Conservation (phyloP, 169 alveolate species). For the Toxoplasma gondii region DNA sequence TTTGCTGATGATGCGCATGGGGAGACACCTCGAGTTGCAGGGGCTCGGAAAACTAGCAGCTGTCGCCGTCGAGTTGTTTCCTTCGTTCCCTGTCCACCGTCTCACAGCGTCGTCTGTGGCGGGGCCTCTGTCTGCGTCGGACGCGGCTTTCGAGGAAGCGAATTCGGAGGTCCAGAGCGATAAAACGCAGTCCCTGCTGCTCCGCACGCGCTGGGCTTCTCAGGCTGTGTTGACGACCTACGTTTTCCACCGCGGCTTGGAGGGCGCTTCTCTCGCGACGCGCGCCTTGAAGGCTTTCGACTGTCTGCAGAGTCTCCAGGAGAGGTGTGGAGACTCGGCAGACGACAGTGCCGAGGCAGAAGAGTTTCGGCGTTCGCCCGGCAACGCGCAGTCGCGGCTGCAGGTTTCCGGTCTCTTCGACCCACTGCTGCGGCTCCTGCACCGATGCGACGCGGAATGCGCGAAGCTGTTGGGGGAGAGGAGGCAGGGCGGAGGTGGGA, state of each 20-base stretch:
- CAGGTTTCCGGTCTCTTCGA: background rate
- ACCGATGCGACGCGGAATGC: constrained; percentile 21
- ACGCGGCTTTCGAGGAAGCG: background rate
- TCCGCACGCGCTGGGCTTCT: constrained; percentile 17
- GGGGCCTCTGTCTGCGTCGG: background rate
- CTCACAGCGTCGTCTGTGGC: constrained; percentile 24
- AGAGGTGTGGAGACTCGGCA: background rate
- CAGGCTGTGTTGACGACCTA: constrained; percentile 25
- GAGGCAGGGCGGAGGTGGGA: background rate
- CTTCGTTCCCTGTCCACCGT: constrained; percentile 42
- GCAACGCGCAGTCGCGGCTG: background rate
- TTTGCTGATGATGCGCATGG: constrained; percentile 49
- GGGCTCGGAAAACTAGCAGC: constrained; percentile 56
- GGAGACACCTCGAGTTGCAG: constrained; percentile 42
- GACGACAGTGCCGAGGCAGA: background rate
- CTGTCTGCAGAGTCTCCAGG: background rate
- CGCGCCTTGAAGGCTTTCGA: background rate
- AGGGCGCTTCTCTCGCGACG: constrained; percentile 24
- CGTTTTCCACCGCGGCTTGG: constrained; percentile 15
- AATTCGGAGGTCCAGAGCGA: background rate
- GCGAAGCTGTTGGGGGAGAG: constrained; percentile 33
- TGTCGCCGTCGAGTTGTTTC: constrained; percentile 48
- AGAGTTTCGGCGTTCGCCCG: background rate
- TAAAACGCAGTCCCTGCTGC: constrained; percentile 1
- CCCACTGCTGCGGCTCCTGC: constrained; percentile 49